Evolutionary conservation across 257 asterid species (phyloP).

Genomic region (Schizonepeta tenuifolia): DNA sequence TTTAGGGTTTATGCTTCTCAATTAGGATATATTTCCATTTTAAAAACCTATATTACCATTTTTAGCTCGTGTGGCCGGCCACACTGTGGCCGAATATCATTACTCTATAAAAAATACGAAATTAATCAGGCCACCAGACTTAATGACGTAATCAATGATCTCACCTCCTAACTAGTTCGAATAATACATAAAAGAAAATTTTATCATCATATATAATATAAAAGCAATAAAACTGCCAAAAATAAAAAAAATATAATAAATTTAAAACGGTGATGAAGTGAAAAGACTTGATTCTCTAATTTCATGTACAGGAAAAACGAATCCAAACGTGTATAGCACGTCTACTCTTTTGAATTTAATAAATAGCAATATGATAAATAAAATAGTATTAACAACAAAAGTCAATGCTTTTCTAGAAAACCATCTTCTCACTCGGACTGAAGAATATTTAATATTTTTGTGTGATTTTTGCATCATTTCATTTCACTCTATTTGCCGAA

Average conservation of each 20-base stretch:
- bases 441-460: background rate
- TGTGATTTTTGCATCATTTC: background rate
- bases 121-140: background rate
- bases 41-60: too few species aligned
- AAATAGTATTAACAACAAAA: conserved; percentile 24
- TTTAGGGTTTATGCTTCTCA: too few species aligned
- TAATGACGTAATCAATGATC: conserved; percentile 31
- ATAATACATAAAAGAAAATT: background rate
- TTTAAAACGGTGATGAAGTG: background rate
- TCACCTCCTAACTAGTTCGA: conserved; percentile 22
- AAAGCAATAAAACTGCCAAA: background rate
- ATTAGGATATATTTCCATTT: too few species aligned
- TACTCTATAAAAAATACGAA: background rate
- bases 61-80: too few species aligned
- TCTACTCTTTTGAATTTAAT: background rate
- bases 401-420: conserved; percentile 21
- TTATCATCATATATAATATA: background rate
- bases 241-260: background rate
- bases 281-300: background rate
- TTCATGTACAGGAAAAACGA: background rate
- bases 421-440: background rate
- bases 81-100: too few species aligned
- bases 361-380: background rate
- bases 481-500: background rate
- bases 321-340: conserved; percentile 21